Conservation (phyloP, 345 rosid genomes). For the Ceriops tagal region DNA sequence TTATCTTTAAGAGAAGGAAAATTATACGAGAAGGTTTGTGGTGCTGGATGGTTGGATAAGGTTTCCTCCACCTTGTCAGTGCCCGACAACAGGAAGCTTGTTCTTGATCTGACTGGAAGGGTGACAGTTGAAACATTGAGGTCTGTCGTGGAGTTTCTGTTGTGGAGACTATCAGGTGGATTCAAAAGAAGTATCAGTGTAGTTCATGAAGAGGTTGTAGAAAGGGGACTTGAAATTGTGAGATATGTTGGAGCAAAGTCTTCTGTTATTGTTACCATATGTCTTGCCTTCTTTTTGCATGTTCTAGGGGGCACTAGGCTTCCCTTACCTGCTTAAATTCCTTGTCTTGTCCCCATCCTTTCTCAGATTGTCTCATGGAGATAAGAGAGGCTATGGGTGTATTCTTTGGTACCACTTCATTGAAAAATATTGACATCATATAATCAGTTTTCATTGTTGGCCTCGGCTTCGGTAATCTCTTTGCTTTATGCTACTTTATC, state of each 20-base stretch:
- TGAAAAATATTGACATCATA: neutral
- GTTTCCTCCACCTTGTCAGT: constrained; percentile 60
- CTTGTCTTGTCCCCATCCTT: constrained; percentile 2
- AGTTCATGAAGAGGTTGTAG: constrained; percentile 54
- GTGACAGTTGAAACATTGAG: constrained; percentile 70
- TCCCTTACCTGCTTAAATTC: constrained; percentile 44
- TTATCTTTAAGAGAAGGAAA: constrained; percentile 23
- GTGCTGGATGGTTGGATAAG: constrained; percentile 45
- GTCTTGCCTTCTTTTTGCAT: constrained; percentile 75
- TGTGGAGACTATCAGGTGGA: constrained; percentile 60
- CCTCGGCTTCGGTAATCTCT: neutral
- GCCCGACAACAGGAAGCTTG: constrained; percentile 71
- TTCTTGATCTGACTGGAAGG: constrained; percentile 89
- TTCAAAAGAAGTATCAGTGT: constrained; percentile 46
- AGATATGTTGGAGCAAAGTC: constrained; percentile 68
- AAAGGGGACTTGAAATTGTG: constrained; percentile 63
- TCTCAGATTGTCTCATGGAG: constrained; percentile 3
- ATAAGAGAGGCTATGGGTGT: constrained; percentile 11
- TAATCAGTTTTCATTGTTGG: constrained; percentile 7
- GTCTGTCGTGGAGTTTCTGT: constrained; percentile 53
- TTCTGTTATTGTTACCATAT: constrained; percentile 62
- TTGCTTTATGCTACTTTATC: neutral
- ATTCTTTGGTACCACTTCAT: constrained; percentile 8
- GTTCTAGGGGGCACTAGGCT: constrained; percentile 44
- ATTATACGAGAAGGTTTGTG: constrained; percentile 29